Evolutionary conservation across 2,329 filamentous ascomycete genomes (phyloP).

Genomic region (Cordyceps tenuipes): DNA sequence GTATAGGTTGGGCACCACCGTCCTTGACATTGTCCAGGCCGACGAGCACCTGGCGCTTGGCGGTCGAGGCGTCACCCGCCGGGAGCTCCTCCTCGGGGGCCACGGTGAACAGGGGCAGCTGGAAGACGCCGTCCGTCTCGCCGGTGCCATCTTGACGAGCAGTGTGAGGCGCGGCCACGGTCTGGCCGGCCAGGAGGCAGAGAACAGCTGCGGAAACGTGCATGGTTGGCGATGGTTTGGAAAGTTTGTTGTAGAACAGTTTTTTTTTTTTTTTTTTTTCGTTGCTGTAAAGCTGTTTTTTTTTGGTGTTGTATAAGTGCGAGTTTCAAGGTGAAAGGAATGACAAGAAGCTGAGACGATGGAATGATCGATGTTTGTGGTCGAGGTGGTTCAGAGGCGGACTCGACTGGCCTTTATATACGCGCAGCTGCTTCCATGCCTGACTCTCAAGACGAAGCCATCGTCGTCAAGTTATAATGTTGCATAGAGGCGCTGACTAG

Average conservation of each 20-base stretch:
- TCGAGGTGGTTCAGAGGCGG: background rate
- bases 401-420: background rate
- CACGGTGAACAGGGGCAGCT: background rate
- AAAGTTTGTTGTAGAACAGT: too few relatives aligned
- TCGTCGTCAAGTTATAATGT: background rate
- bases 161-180: too few relatives aligned
- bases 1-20: too few relatives aligned
- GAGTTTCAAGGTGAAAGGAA: too few relatives aligned
- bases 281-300: too few relatives aligned
- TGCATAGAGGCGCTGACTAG: background rate
- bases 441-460: background rate
- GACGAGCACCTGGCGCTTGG: background rate
- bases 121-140: background rate
- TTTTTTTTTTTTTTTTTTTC: too few relatives aligned
- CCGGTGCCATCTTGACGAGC: too few relatives aligned
- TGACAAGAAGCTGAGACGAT: background rate
- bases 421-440: background rate
- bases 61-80: background rate
- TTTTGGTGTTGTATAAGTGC: too few relatives aligned
- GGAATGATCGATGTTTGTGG: background rate
- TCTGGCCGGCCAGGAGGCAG: too few relatives aligned
- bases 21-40: background rate
- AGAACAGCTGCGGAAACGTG: too few relatives aligned
- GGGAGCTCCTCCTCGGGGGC: too few relatives aligned
- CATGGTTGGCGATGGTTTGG: too few relatives aligned